These are phyloP conservation scores for Eutreptiella sp. DNA, from an alignment of 208 protist species.

Conservation along the genomic window DNA sequence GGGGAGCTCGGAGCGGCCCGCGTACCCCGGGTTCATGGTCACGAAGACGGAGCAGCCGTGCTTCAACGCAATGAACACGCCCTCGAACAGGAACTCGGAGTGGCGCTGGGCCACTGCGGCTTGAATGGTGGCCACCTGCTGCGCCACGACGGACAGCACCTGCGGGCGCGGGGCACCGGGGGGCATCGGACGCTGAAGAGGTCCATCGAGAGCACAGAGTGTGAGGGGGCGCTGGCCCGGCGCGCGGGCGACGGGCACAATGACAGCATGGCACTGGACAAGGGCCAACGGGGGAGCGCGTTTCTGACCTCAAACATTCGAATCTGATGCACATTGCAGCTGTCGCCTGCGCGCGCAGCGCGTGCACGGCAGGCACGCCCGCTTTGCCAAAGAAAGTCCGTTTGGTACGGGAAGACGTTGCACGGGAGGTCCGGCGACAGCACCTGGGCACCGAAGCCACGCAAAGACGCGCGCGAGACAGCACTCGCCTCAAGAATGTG, in stretches of 20 bases:
- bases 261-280: conserved; percentile 77
- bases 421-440: too few relatives aligned
- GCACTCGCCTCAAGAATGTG: too few relatives aligned
- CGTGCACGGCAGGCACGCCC: too few relatives aligned
- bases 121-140: conserved; percentile 52
- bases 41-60: conserved; percentile 45
- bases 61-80: conserved; percentile 36
- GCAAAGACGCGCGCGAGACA: too few relatives aligned
- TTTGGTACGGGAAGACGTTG: too few relatives aligned
- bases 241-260: conserved; percentile 45
- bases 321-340: conserved; percentile 69
- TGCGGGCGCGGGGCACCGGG: conserved; percentile 53
- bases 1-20: conserved; percentile 52
- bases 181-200: conserved; percentile 61
- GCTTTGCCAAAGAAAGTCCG: too few relatives aligned
- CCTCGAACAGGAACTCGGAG: conserved; percentile 47
- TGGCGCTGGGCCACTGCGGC: conserved; percentile 28
- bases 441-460: too few relatives aligned
- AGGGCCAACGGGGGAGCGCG: conserved; percentile 47
- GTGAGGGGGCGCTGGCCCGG: conserved; percentile 50
- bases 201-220: conserved; percentile 40
- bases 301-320: too few relatives aligned
- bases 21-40: conserved; percentile 65
- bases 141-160: conserved; percentile 58
- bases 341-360: too few relatives aligned